Conservation (phyloP, 2,329 filamentous ascomycete genomes). For the Colletotrichum tropicale region DNA sequence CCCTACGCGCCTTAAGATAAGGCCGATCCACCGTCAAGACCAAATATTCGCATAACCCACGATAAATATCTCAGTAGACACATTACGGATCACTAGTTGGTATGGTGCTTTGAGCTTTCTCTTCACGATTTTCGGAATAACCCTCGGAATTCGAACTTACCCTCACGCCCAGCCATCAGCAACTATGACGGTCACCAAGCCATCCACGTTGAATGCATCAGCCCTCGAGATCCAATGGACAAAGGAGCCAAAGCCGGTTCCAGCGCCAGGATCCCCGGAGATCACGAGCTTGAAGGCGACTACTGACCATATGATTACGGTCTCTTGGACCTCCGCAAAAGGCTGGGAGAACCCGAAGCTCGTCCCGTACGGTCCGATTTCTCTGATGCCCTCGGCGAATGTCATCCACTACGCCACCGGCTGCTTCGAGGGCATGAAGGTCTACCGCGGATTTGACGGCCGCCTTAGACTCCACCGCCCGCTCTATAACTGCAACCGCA, state of each 20-base stretch:
- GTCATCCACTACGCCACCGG: constrained; percentile 78
- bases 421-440: constrained; percentile 76
- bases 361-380: constrained; percentile 68
- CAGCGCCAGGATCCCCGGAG: neutral
- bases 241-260: neutral
- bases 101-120: fast-evolving
- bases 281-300: neutral
- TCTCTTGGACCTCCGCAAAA: constrained; percentile 59
- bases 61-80: neutral
- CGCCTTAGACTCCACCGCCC: constrained; percentile 71
- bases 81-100: neutral
- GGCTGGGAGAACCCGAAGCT: constrained; percentile 72
- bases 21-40: neutral
- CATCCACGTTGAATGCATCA: neutral
- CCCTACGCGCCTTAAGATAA: neutral
- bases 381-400: constrained; percentile 71
- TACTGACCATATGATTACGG: constrained; percentile 72
- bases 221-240: neutral
- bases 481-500: constrained; percentile 63
- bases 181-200: neutral
- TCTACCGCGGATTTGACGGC: constrained; percentile 71
- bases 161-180: neutral
- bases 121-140: neutral
- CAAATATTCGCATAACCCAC: neutral
- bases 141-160: neutral